Conservation (phyloP, 495 filamentous ascomycete genomes). For the Talaromyces wortmannii region DNA sequence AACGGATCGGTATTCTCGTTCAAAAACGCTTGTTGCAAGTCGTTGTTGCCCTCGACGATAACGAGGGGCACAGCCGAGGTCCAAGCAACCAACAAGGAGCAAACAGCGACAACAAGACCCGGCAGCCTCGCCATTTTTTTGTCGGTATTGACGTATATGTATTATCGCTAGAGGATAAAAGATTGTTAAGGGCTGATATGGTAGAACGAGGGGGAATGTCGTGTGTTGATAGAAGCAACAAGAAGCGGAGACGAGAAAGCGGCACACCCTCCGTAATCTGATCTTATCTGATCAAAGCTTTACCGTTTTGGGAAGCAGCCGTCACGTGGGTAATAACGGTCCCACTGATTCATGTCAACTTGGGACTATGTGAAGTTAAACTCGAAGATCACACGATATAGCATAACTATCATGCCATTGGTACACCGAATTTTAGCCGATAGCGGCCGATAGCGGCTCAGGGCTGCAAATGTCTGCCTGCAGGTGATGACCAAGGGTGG, state of each 20-base stretch:
- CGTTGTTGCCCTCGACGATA: background rate
- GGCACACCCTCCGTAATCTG: background rate
- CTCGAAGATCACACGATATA: too few species aligned
- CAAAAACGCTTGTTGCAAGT: background rate
- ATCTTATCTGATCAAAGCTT: background rate
- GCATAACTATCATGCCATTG: too few species aligned
- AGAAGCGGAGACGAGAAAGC: conserved; percentile 8
- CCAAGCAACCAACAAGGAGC: background rate
- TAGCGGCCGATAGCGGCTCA: too few species aligned
- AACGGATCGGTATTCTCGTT: conserved; percentile 5
- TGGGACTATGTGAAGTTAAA: too few species aligned
- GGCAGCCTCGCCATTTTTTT: too few species aligned
- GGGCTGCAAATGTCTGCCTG: too few species aligned
- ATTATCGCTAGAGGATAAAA: too few species aligned
- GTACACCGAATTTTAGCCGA: too few species aligned
- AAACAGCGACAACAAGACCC: too few species aligned
- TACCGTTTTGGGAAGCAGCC: background rate
- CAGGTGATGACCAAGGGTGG: too few species aligned
- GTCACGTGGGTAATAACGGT: background rate
- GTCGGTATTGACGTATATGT: too few species aligned
- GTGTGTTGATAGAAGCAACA: conserved; percentile 1
- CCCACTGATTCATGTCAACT: too few species aligned
- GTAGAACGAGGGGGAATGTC: background rate
- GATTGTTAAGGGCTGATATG: background rate
- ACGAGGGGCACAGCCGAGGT: conserved; percentile 5